These are phyloP conservation scores for Psilocybe sp. DNA, from an alignment of 768 basidiomycete species.

Conservation along the genomic window DNA sequence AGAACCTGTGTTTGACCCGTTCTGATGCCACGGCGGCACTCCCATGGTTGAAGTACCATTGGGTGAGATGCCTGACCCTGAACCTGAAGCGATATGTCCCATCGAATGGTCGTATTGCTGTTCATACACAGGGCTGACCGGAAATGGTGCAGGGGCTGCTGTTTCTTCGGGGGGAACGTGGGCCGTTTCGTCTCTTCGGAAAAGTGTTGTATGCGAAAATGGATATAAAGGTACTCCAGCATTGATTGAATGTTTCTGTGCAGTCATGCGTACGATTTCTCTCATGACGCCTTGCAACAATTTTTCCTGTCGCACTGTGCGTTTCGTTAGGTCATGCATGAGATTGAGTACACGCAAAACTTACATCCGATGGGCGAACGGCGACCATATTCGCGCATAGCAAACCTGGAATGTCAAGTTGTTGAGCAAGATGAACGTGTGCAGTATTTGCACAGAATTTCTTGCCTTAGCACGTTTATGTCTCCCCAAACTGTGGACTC, in stretches of 20 bases:
- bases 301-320: conserved; percentile 75
- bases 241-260: conserved; percentile 75
- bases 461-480: conserved; percentile 78
- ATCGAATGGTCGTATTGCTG: too few relatives aligned
- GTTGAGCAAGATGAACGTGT: neutral
- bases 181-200: conserved; percentile 46
- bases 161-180: conserved; percentile 27
- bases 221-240: conserved; percentile 80
- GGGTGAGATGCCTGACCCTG: neutral
- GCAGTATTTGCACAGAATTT: neutral
- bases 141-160: conserved; percentile 31
- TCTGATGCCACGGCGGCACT: conserved; percentile 19
- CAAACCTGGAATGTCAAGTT: conserved; percentile 47
- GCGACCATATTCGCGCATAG: conserved; percentile 79
- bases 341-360: conserved; percentile 23
- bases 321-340: conserved; percentile 5
- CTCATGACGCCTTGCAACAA: conserved; percentile 81
- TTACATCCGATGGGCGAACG: conserved; percentile 82
- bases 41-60: conserved; percentile 9
- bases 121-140: conserved; percentile 24
- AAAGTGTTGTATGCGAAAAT: conserved; percentile 69
- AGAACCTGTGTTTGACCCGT: conserved; percentile 22
- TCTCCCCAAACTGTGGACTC: conserved; percentile 86
- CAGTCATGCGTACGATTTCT: conserved; percentile 81
- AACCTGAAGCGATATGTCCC: too few relatives aligned